phyloP scores from a whole-genome alignment of 2,329 filamentous ascomycete genomes.

The Triangularia setosa region DNA sequence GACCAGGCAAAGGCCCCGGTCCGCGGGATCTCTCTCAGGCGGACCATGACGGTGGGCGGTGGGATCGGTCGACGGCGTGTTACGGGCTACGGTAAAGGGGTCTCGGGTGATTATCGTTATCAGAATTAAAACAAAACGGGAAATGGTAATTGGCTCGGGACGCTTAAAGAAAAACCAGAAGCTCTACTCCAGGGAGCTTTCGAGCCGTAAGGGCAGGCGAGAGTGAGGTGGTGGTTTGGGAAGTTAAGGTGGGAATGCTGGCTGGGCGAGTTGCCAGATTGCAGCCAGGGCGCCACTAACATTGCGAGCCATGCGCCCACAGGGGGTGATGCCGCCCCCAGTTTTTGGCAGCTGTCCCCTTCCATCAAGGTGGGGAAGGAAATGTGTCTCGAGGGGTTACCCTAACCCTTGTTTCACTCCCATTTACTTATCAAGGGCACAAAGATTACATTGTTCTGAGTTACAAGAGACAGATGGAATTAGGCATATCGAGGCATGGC shows the following conservation, averaged over 20 bases:
- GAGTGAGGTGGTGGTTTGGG: slow-evolving; percentile 6
- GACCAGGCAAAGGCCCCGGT: slow-evolving; percentile 98
- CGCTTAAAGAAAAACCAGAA: slow-evolving; percentile 12
- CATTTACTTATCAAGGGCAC: neutral
- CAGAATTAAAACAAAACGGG: neutral
- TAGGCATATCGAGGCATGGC: neutral
- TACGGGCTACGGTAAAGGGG: slow-evolving; percentile 2
- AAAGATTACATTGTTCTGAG: neutral
- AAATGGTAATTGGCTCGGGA: slow-evolving; percentile 12
- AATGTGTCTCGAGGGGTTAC: neutral
- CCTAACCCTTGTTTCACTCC: slow-evolving; percentile 4
- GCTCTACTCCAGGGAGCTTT: slow-evolving; percentile 15
- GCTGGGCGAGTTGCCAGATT: slow-evolving; percentile 29
- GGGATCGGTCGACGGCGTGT: slow-evolving; percentile 4
- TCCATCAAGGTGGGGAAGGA: neutral
- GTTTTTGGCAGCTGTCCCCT: slow-evolving; percentile 15
- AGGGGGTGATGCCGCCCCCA: slow-evolving; percentile 17
- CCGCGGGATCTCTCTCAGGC: slow-evolving; percentile 90
- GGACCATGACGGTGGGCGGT: slow-evolving; percentile 64
- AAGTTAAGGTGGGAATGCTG: slow-evolving; percentile 15
- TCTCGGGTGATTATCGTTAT: neutral
- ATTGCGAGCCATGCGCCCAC: slow-evolving; percentile 19
- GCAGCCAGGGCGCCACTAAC: slow-evolving; percentile 17
- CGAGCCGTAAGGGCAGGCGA: slow-evolving; percentile 15
- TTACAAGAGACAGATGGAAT: neutral